phyloP scores from a whole-genome alignment of 345 rosid genomes.

The Bruguiera sexangula region DNA sequence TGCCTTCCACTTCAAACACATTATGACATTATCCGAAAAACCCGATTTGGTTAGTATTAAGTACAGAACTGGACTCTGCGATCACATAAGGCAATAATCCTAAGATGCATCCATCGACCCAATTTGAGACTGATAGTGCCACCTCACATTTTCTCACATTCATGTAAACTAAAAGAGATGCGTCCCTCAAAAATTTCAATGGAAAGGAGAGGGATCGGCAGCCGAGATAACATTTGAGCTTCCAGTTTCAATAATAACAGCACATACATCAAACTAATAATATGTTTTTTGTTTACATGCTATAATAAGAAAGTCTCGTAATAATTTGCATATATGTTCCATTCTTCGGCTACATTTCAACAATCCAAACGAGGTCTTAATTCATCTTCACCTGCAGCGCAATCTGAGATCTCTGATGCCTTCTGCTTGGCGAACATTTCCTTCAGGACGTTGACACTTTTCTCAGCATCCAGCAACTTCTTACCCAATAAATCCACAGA shows the following conservation, averaged over 20 bases:
- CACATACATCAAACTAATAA: neutral
- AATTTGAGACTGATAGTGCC: no score
- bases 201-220: neutral
- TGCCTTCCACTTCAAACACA: no score
- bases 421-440: slow-evolving; percentile 34
- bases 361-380: neutral
- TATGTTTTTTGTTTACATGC: no score
- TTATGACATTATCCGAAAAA: no score
- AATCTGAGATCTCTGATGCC: slow-evolving; percentile 28
- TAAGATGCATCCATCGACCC: no score
- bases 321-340: slow-evolving; percentile 1
- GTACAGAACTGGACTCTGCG: no score
- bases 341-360: neutral
- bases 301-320: neutral
- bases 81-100: no score
- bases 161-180: no score
- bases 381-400: slow-evolving; percentile 23
- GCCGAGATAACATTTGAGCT: neutral
- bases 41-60: no score
- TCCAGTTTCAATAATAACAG: neutral
- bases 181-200: neutral
- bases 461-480: slow-evolving; percentile 40
- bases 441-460: slow-evolving; percentile 25
- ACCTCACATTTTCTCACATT: no score
- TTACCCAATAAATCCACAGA: slow-evolving; percentile 26